Evolutionary conservation across 164 flowering plant species (phyloP).

Genomic region (Dillenia suffruticosa): DNA sequence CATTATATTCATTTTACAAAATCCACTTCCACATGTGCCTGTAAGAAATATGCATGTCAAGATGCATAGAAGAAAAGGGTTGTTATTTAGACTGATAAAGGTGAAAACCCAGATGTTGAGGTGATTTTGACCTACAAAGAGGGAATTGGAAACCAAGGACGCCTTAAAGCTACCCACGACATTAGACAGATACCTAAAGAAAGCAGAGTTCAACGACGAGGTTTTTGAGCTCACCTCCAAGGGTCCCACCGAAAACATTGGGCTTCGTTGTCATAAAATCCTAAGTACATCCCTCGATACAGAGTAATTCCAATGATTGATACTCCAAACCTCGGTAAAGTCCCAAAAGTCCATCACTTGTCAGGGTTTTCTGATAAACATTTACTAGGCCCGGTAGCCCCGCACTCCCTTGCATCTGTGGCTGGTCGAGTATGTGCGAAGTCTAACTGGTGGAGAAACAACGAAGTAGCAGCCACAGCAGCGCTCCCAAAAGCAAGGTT

Average conservation of each 20-base stretch:
- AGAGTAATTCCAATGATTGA: constrained; percentile 91
- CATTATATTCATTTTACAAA: too few species aligned
- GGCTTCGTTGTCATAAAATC: constrained; percentile 94
- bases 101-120: background rate
- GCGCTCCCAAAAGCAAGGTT: constrained; percentile 98
- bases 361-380: constrained; percentile 78
- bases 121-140: too few species aligned
- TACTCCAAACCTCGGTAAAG: constrained; percentile 87
- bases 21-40: too few species aligned
- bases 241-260: constrained; percentile 75
- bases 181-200: background rate
- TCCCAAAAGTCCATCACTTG: constrained; percentile 83
- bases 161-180: background rate
- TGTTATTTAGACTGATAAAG: background rate
- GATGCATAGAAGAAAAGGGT: background rate
- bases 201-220: constrained; percentile 1
- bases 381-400: constrained; percentile 48
- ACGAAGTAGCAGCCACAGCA: constrained; percentile 94
- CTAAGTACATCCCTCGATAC: constrained; percentile 94
- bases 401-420: constrained; percentile 65
- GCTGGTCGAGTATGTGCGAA: constrained; percentile 90
- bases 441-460: constrained; percentile 86
- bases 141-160: background rate
- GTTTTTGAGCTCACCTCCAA: constrained; percentile 49
- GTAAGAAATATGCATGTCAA: background rate